A percentile compares a stretch with the other conserved stretches of the same genome.
Evolutionary conservation across 2,329 filamentous ascomycete species (phyloP).

Genomic region (Penicillium decumbens): DNA sequence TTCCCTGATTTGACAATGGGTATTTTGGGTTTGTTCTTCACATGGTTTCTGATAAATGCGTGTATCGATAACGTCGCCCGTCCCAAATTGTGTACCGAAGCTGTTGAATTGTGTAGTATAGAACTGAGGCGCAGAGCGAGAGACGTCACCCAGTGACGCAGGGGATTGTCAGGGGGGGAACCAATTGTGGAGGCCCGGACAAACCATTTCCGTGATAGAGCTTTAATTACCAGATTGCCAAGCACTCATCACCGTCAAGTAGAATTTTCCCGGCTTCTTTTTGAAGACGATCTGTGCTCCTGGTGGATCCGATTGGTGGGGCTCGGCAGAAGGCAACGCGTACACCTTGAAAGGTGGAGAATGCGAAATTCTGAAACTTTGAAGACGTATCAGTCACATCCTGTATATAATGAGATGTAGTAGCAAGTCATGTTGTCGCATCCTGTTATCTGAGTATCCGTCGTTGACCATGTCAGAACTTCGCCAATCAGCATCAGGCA

Average conservation of each 20-base stretch:
- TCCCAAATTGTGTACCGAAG: neutral
- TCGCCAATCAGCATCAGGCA: neutral
- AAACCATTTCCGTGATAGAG: neutral
- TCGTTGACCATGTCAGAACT: neutral
- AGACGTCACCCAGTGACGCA: constrained; percentile 29
- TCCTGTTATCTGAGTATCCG: neutral
- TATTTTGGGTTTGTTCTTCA: neutral
- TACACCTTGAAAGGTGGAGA: constrained; percentile 15
- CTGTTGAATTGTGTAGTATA: neutral
- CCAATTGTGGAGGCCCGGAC: constrained; percentile 3
- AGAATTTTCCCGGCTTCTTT: constrained; percentile 11
- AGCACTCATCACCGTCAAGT: constrained; percentile 5
- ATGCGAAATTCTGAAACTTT: constrained; percentile 11
- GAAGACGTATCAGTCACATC: neutral
- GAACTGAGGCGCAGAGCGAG: constrained; percentile 4
- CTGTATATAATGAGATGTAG: neutral
- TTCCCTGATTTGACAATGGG: neutral
- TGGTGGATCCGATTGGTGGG: constrained; percentile 19
- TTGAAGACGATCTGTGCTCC: constrained; percentile 19
- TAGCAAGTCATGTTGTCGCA: no score
- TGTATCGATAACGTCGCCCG: neutral
- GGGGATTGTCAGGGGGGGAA: constrained; percentile 25
- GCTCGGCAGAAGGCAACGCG: constrained; percentile 19
- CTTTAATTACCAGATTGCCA: constrained; percentile 6
- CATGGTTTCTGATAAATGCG: neutral